Conservation (phyloP, 2,329 filamentous ascomycete species). For the Akanthomyces uredinophilus region DNA sequence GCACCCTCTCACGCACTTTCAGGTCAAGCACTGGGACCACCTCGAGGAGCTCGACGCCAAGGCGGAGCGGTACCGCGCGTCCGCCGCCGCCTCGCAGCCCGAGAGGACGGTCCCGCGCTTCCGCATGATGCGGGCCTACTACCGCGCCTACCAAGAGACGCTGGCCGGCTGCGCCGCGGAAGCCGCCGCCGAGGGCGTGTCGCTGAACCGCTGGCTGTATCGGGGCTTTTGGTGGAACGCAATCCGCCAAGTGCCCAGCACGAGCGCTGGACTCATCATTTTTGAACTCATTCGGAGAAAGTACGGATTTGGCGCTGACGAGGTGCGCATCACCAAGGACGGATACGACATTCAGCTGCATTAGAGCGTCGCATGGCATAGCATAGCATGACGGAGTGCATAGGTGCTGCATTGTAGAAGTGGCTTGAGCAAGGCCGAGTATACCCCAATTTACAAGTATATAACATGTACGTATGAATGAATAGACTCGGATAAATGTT, state of each 20-base stretch:
- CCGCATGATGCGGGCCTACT: conserved; percentile 60
- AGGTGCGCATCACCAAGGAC: conserved; percentile 60
- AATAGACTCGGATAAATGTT: not conserved
- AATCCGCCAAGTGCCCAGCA: conserved; percentile 69
- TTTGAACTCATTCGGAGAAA: conserved; percentile 72
- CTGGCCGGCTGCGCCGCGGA: conserved; percentile 54
- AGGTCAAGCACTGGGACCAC: conserved; percentile 67
- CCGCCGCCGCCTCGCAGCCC: conserved; percentile 25
- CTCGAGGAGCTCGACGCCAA: conserved; percentile 66
- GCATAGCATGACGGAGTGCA: not conserved
- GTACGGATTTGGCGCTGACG: conserved; percentile 59
- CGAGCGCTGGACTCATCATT: conserved; percentile 70
- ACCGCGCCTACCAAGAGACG: conserved; percentile 65
- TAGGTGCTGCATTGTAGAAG: not conserved
- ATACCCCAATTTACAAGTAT: conserved; percentile 4
- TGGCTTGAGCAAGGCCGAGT: not conserved
- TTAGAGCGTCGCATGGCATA: conserved; percentile 19
- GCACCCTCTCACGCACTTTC: conserved; percentile 67
- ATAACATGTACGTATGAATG: not conserved
- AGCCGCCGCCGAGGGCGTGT: conserved; percentile 50
- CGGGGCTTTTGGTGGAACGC: conserved; percentile 68
- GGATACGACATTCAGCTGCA: conserved; percentile 65
- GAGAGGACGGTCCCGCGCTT: conserved; percentile 34
- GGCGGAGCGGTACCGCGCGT: conserved; percentile 40
- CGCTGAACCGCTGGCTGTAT: conserved; percentile 61